Percentiles rank a stretch among this genome's conserved stretches.
phyloP scores from a whole-genome alignment of 2,329 filamentous ascomycete genomes.

The Pseudovirgaria hyperparasitica region DNA sequence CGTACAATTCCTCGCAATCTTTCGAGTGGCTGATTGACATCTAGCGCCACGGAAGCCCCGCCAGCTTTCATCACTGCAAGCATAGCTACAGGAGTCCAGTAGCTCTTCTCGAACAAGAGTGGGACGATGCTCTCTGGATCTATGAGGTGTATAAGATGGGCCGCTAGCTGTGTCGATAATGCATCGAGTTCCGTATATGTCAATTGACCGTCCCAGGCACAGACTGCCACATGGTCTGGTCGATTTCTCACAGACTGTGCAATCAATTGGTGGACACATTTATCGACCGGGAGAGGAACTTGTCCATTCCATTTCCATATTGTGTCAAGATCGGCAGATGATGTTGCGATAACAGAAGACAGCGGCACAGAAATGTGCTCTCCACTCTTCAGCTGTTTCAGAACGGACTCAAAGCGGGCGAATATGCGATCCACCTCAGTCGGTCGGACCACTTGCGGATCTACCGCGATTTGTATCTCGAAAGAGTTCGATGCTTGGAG shows the following conservation, averaged over 20 bases:
- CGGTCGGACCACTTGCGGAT: too few species aligned
- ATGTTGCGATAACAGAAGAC: slow-evolving; percentile 10
- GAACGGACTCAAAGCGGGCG: too few species aligned
- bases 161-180: too few species aligned
- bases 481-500: too few species aligned
- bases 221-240: not conserved
- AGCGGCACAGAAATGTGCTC: too few species aligned
- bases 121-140: slow-evolving; percentile 4
- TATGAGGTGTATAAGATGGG: too few species aligned
- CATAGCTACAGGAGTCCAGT: slow-evolving; percentile 6
- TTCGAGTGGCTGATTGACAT: slow-evolving; percentile 10
- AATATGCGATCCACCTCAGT: too few species aligned
- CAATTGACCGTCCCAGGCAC: not conserved
- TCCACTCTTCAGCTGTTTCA: too few species aligned
- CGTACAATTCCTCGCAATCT: slow-evolving; percentile 13
- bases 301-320: slow-evolving; percentile 25
- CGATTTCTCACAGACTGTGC: slow-evolving; percentile 1
- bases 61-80: slow-evolving; percentile 9
- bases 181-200: too few species aligned
- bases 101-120: slow-evolving; percentile 7
- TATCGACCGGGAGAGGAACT: slow-evolving; percentile 1
- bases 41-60: slow-evolving; percentile 7
- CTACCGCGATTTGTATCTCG: too few species aligned
- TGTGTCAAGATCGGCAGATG: slow-evolving; percentile 28
- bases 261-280: slow-evolving; percentile 1